Percentiles rank a stretch among this genome's conserved stretches.
Conservation (phyloP, 345 rosid species). For the Carallia brachiata region DNA sequence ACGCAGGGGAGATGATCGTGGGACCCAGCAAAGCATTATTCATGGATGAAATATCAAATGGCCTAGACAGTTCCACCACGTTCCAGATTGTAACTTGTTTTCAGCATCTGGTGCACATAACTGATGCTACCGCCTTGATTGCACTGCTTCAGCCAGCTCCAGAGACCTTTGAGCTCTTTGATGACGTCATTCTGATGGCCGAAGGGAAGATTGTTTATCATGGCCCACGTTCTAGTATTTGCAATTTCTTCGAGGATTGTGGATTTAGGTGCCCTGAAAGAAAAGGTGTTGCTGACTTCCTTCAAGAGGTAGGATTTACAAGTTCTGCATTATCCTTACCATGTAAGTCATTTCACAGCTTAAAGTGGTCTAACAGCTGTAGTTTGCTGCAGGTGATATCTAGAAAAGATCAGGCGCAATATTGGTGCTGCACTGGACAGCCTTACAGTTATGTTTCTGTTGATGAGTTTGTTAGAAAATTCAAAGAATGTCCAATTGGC, state of each 20-base stretch:
- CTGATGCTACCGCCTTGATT: constrained; percentile 52
- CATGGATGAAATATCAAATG: constrained; percentile 73
- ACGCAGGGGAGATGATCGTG: constrained; percentile 67
- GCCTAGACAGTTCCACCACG: constrained; percentile 66
- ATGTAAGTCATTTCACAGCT: background rate
- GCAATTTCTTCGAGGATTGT: constrained; percentile 51
- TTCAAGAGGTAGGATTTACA: constrained; percentile 47
- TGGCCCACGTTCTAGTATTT: constrained; percentile 42
- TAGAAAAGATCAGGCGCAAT: constrained; percentile 60
- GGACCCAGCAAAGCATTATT: constrained; percentile 61
- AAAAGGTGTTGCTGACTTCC: constrained; percentile 63
- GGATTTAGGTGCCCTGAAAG: constrained; percentile 64
- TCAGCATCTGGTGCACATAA: constrained; percentile 54
- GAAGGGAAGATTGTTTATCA: constrained; percentile 60
- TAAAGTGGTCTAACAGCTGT: background rate
- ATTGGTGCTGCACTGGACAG: constrained; percentile 38
- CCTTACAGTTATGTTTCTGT: constrained; percentile 39
- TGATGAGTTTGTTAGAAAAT: constrained; percentile 38
- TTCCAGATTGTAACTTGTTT: constrained; percentile 57
- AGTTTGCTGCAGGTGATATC: constrained; percentile 49
- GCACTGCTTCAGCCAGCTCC: constrained; percentile 76
- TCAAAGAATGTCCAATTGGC: constrained; percentile 35
- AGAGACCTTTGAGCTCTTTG: constrained; percentile 59
- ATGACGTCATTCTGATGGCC: constrained; percentile 56
- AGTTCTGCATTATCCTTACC: background rate